Evolutionary conservation across 495 filamentous ascomycete genomes (phyloP).

Genomic region (Annulohypoxylon maeteangense): DNA sequence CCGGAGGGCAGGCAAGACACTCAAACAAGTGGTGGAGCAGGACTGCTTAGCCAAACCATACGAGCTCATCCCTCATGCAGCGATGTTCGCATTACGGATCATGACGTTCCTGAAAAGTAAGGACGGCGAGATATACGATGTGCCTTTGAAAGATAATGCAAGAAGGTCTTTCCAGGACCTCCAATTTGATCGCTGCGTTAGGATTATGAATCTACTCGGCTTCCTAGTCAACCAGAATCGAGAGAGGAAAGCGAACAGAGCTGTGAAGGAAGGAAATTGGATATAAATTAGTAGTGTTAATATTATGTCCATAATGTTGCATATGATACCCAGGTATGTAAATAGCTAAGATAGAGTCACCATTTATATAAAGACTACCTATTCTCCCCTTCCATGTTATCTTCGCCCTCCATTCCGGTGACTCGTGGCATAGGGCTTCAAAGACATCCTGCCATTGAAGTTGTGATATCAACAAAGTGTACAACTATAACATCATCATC

Average conservation of each 20-base stretch:
- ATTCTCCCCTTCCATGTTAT: neutral
- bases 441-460: too few species aligned
- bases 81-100: conserved; percentile 21
- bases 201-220: conserved; percentile 21
- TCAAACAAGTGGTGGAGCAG: neutral
- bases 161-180: neutral
- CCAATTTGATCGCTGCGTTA: conserved; percentile 15
- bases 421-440: neutral
- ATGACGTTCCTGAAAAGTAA: conserved; percentile 20
- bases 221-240: conserved; percentile 23
- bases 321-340: neutral
- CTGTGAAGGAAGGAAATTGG: neutral
- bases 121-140: conserved; percentile 10
- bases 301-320: neutral
- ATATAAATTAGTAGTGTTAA: neutral
- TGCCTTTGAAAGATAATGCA: neutral
- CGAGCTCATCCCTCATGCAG: conserved; percentile 17
- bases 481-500: too few species aligned
- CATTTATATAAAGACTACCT: neutral
- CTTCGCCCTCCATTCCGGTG: neutral
- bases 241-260: neutral
- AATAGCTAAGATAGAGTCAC: neutral
- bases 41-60: conserved; percentile 19
- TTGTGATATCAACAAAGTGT: too few species aligned
- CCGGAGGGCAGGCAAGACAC: neutral